phyloP scores from a whole-genome alignment of 108 stramenopile genomes.

The Schizochytrium sp. region DNA sequence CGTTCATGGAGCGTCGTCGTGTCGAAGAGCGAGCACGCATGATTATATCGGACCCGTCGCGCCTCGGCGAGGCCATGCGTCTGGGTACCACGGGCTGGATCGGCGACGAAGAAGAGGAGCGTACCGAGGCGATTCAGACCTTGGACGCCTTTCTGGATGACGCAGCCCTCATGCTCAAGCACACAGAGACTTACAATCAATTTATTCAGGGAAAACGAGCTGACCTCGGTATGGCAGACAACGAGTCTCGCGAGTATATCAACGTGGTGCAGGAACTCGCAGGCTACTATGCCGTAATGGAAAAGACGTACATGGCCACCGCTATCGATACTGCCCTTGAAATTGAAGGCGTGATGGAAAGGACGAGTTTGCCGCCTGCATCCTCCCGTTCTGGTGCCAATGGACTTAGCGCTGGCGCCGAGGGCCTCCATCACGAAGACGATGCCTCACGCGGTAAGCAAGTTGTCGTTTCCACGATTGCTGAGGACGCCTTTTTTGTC shows the following conservation, averaged over 20 bases:
- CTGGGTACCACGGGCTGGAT: background rate
- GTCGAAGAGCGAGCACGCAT: background rate
- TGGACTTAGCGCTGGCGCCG: background rate
- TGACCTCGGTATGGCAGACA: background rate
- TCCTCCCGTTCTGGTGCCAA: background rate
- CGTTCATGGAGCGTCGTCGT: background rate
- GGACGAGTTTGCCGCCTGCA: background rate
- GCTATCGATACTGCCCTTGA: background rate
- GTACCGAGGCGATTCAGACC: background rate
- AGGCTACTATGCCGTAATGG: background rate
- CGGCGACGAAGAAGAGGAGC: background rate
- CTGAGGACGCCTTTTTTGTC: background rate
- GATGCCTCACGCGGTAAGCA: background rate
- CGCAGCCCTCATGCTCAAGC: background rate
- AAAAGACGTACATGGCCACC: background rate
- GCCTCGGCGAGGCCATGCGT: background rate
- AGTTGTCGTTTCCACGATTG: background rate
- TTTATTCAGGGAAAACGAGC: background rate
- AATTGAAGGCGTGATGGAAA: background rate
- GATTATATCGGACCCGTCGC: background rate
- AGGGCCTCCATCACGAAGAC: background rate
- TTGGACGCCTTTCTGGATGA: background rate
- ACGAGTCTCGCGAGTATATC: background rate
- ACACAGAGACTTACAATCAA: background rate
- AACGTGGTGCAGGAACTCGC: slow-evolving; percentile 11